A percentile compares a stretch with the other conserved stretches of the same genome.
These are phyloP conservation scores for Hebeloma cylindrosporum DNA, from an alignment of 768 basidiomycete genomes.

Conservation along the genomic window DNA sequence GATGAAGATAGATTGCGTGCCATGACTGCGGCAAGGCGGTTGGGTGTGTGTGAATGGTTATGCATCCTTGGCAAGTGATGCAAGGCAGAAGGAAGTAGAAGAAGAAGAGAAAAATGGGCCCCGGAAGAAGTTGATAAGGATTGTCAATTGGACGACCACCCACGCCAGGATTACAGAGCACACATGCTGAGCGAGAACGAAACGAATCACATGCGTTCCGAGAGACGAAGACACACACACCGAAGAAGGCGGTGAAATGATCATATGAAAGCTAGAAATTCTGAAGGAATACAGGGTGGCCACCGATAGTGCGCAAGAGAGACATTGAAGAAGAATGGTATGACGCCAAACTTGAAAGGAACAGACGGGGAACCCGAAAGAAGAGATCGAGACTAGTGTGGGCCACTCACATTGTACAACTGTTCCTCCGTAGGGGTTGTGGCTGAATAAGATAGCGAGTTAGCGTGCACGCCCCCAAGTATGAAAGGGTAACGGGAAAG, in stretches of 20 bases:
- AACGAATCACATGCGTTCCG: slow-evolving; percentile 8
- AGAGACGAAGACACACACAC: slow-evolving; percentile 7
- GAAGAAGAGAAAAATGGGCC: slow-evolving; percentile 1
- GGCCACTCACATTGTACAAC: slow-evolving; percentile 47
- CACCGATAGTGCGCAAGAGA: neutral
- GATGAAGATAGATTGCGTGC: neutral
- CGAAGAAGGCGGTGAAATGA: slow-evolving; percentile 6
- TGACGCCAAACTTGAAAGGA: neutral
- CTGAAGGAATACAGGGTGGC: neutral
- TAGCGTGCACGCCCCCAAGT: slow-evolving; percentile 18
- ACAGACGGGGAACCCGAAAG: neutral
- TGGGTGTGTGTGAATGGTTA: neutral
- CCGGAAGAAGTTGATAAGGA: slow-evolving; percentile 14
- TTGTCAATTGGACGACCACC: slow-evolving; percentile 7
- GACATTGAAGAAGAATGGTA: slow-evolving; percentile 5
- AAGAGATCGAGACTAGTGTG: slow-evolving; percentile 5
- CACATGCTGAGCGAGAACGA: slow-evolving; percentile 10
- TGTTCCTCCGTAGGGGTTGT: slow-evolving; percentile 55
- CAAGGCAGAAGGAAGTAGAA: slow-evolving; percentile 4
- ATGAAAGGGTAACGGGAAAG: slow-evolving; percentile 10
- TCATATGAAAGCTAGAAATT: neutral
- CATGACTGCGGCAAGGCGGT: neutral
- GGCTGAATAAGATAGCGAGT: slow-evolving; percentile 31
- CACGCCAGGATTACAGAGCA: slow-evolving; percentile 11
- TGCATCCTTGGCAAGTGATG: slow-evolving; percentile 1